A percentile compares a stretch with the other conserved stretches of the same genome.
Conservation (phyloP, 768 basidiomycete species). For the Psilocybe sp. region DNA sequence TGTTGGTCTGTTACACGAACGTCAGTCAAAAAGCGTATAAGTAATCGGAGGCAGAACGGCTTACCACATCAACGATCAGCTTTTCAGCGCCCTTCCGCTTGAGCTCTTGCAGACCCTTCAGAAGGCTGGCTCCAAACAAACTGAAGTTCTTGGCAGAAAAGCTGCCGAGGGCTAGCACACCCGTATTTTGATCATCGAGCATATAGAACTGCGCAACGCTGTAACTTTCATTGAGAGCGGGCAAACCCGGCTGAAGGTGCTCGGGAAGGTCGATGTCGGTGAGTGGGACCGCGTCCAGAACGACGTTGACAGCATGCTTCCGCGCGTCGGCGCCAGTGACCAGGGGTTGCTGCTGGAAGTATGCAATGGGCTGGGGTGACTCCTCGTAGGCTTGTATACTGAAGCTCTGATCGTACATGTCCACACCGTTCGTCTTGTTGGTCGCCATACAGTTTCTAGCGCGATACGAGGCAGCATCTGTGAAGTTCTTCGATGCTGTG, state of each 20-base stretch:
- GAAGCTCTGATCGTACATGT: slow-evolving; percentile 27
- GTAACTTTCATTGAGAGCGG: slow-evolving; percentile 40
- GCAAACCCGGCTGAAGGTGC: slow-evolving; percentile 32
- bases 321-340: slow-evolving; percentile 26
- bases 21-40: not conserved
- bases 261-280: slow-evolving; percentile 43
- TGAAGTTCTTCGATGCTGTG: slow-evolving; percentile 41
- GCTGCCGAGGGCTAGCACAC: slow-evolving; percentile 56
- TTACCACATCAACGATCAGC: slow-evolving; percentile 57
- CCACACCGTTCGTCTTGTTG: slow-evolving; percentile 44
- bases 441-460: slow-evolving; percentile 52
- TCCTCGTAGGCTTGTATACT: slow-evolving; percentile 7
- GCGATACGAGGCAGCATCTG: slow-evolving; percentile 45
- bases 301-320: slow-evolving; percentile 44
- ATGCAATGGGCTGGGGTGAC: slow-evolving; percentile 23
- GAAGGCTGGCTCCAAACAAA: slow-evolving; percentile 37
- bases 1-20: slow-evolving; percentile 36
- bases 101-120: slow-evolving; percentile 45
- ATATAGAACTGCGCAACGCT: slow-evolving; percentile 55
- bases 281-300: slow-evolving; percentile 43
- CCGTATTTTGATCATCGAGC: slow-evolving; percentile 49
- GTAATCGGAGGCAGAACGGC: slow-evolving; percentile 12
- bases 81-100: slow-evolving; percentile 46
- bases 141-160: slow-evolving; percentile 46
- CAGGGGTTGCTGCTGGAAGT: slow-evolving; percentile 38